Conservation (phyloP, 208 protist species). For the Vickermania ingenoplastis region DNA sequence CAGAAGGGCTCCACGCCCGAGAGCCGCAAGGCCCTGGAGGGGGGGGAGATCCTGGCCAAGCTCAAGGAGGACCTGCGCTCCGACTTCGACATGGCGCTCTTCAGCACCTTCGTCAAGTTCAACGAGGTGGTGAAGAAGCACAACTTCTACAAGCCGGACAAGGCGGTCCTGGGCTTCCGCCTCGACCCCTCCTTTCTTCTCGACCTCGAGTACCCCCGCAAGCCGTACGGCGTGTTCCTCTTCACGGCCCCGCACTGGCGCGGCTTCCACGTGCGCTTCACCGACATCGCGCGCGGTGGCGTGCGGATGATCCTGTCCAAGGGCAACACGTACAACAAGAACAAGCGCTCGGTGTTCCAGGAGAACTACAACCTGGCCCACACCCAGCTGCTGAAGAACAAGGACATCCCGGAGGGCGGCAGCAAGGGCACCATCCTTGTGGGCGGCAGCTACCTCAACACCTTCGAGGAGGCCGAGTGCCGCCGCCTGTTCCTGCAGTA, state of each 20-base stretch:
- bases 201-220: conserved; percentile 64
- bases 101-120: conserved; percentile 85
- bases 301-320: conserved; percentile 94
- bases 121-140: conserved; percentile 90
- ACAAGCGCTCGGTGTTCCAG: conserved; percentile 89
- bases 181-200: conserved; percentile 76
- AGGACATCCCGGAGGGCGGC: conserved; percentile 96
- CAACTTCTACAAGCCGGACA: conserved; percentile 93
- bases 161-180: conserved; percentile 87
- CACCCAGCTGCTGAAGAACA: conserved; percentile 95
- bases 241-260: conserved; percentile 90
- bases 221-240: conserved; percentile 90
- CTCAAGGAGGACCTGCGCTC: conserved; percentile 68
- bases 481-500: conserved; percentile 91
- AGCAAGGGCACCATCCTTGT: conserved; percentile 93
- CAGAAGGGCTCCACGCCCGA: conserved; percentile 44
- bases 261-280: conserved; percentile 95
- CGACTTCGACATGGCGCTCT: conserved; percentile 67
- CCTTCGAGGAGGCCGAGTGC: conserved; percentile 58
- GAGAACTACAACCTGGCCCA: conserved; percentile 96
- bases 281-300: conserved; percentile 92
- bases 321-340: conserved; percentile 77
- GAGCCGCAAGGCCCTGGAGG: conserved; percentile 32
- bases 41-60: conserved; percentile 37
- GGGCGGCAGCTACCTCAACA: conserved; percentile 57